Evolutionary conservation across 2,329 filamentous ascomycete genomes (phyloP), one percentile per base, ranked within the genome.

Genomic region (Penicillium sp.): DNA sequence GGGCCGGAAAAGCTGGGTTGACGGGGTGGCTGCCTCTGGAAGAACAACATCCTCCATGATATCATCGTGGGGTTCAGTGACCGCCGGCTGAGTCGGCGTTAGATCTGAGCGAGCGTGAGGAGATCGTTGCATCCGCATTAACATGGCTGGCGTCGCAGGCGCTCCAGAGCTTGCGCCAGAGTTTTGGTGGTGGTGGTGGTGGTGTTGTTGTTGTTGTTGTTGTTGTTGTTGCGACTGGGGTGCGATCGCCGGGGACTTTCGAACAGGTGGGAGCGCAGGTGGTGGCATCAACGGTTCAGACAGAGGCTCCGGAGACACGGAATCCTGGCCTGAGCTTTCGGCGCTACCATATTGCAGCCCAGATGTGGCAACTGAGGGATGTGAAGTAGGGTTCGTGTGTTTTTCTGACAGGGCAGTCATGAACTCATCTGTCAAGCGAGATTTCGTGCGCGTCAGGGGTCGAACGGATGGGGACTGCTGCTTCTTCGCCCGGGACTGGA

Each of bases 71-170:
- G 60, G 76, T 72, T 70, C 85, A 71, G 78, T 44, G 74, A 77
- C 41, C 76, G 73, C 66, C 54, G 75, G 66, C 66, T 77, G 67
- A 9, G 73, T 71, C 38, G 73, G 74, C 26, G 73, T 68, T 17
- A 72, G 69, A 35, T 78, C 58, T 21, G 78, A 71, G 31, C 82
- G 77, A 15, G 77, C 74, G 58, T 73, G 73, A 26, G 76, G 76
- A 60, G 81, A 82, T 65, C 84, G 85, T 56, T 70, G 84, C 48
- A 94, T 83, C 70, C 88, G 90, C 91, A 97, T 97, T 62, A 97
- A 79, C 7, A 93, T 96, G 8, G 93, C 92, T 0, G 93, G 93
- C 0, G 93, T 96, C 1, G 92, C 93, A 11, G 91, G 91, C 56
- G 88, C 78, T 52, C 86, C 69, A 29, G 70, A 65, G 56, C 64